Evolutionary conservation across 257 asterid species (phyloP).

Genomic region (Coffea eugenioides): DNA sequence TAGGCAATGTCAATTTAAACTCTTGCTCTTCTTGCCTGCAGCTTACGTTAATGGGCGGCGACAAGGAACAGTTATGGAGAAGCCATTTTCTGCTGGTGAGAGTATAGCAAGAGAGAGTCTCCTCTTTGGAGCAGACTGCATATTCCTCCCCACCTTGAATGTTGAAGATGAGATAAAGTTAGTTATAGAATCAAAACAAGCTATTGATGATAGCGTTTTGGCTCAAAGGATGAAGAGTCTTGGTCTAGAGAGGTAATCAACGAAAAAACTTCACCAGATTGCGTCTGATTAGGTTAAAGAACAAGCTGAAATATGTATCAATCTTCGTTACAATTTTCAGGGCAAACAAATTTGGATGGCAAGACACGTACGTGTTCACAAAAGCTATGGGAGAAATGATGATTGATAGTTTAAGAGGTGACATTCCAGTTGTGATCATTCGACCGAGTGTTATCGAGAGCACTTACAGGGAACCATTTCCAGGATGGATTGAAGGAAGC

Average conservation of each 20-base stretch:
- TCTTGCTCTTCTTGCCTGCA: conserved; percentile 23
- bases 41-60: conserved; percentile 95
- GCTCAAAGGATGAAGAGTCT: conserved; percentile 70
- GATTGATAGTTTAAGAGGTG: conserved; percentile 72
- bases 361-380: conserved; percentile 90
- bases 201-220: conserved; percentile 35
- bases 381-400: conserved; percentile 99
- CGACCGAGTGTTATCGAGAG: conserved; percentile 98
- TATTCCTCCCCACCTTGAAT: conserved; percentile 41
- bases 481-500: conserved; percentile 99
- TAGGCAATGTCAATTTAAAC: background rate
- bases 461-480: conserved; percentile 92
- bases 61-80: conserved; percentile 84
- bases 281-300: no score
- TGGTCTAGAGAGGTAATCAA: conserved; percentile 74
- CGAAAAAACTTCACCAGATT: background rate
- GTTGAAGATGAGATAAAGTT: conserved; percentile 80
- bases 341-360: conserved; percentile 98
- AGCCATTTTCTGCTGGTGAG: conserved; percentile 66
- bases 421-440: conserved; percentile 78
- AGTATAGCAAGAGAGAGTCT: conserved; percentile 58
- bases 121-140: conserved; percentile 30
- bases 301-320: background rate
- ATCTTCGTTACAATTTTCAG: conserved; percentile 32
- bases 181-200: conserved; percentile 60